Percentiles rank a stretch among this genome's conserved stretches.
Conservation (phyloP, 192 early-diverging fungal species). For the Linnemannia hyalina region DNA sequence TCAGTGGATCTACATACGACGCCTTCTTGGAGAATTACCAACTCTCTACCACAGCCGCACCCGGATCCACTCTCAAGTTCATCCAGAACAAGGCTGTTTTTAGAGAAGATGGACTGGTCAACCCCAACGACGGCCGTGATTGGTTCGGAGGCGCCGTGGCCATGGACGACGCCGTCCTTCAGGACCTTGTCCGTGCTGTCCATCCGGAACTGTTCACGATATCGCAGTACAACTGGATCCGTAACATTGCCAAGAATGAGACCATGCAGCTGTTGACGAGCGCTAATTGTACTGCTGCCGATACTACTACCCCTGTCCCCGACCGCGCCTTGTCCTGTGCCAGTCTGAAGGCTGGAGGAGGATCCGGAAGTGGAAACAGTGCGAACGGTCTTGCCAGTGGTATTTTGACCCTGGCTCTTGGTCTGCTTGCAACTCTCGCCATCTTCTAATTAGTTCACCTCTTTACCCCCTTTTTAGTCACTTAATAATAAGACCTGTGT, state of each 20-base stretch:
- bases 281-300: constrained; percentile 67
- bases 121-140: constrained; percentile 70
- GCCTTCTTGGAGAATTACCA: constrained; percentile 72
- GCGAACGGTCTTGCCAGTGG: background rate
- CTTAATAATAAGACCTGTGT: background rate
- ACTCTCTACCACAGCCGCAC: constrained; percentile 55
- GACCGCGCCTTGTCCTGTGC: constrained; percentile 38
- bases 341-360: constrained; percentile 11
- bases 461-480: background rate
- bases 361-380: background rate
- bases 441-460: background rate
- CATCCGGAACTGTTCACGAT: constrained; percentile 65
- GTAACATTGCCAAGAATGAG: constrained; percentile 74
- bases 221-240: constrained; percentile 74
- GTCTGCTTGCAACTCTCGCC: constrained; percentile 15
- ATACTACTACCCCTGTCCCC: constrained; percentile 37
- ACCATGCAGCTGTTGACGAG: constrained; percentile 58
- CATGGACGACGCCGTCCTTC: constrained; percentile 77
- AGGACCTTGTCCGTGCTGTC: constrained; percentile 76
- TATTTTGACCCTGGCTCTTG: constrained; percentile 15
- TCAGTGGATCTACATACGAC: constrained; percentile 60
- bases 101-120: constrained; percentile 77
- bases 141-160: constrained; percentile 79
- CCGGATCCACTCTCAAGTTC: constrained; percentile 69
- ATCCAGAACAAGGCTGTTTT: constrained; percentile 70